phyloP scores from a whole-genome alignment of 2,329 filamentous ascomycete species.

The Geosmithia flava region DNA sequence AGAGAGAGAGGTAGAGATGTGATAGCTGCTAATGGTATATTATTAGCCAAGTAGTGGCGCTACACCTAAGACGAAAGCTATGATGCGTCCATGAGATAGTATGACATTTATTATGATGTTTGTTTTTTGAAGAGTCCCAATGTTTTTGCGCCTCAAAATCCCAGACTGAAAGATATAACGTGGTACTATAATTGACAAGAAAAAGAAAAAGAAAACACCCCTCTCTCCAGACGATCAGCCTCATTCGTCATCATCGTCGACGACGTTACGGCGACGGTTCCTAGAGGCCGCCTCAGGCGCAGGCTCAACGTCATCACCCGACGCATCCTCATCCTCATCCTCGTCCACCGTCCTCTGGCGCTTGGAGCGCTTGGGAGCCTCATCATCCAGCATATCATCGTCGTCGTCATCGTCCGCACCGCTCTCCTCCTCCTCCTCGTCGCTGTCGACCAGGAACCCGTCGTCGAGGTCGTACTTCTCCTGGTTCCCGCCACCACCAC shows the following conservation, averaged over 20 bases:
- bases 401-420: constrained; percentile 54
- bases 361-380: constrained; percentile 35
- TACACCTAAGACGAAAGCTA: too few species aligned
- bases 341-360: constrained; percentile 36
- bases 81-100: too few species aligned
- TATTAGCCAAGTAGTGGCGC: too few species aligned
- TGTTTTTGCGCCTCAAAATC: too few species aligned
- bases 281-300: constrained; percentile 25
- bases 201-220: too few species aligned
- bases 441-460: constrained; percentile 64
- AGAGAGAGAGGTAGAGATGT: too few species aligned
- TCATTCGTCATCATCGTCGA: constrained; percentile 42
- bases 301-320: constrained; percentile 39
- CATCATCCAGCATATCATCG: constrained; percentile 39
- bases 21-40: too few species aligned
- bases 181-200: neutral
- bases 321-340: constrained; percentile 37
- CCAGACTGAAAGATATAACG: neutral
- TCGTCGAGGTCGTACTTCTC: constrained; percentile 74
- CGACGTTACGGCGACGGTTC: constrained; percentile 40
- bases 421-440: constrained; percentile 54
- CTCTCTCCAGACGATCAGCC: constrained; percentile 8
- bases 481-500: constrained; percentile 27
- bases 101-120: too few species aligned
- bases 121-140: neutral